Evolutionary conservation across 2,329 filamentous ascomycete species (phyloP).

Genomic region (Geosmithia flava): DNA sequence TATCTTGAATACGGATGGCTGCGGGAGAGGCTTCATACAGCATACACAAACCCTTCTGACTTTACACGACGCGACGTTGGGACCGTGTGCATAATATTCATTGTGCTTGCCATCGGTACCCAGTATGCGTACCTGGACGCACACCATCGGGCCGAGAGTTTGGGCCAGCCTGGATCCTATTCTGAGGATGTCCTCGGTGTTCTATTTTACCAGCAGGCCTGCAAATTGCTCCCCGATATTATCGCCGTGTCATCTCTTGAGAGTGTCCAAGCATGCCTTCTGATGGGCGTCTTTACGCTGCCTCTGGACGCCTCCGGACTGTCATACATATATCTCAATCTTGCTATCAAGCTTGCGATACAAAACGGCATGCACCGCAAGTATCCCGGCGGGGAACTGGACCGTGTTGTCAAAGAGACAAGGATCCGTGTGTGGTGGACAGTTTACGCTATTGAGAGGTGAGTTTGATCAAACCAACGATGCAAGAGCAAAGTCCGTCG

Average conservation of each 20-base stretch:
- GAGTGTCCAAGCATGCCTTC: constrained; percentile 43
- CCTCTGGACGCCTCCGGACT: constrained; percentile 43
- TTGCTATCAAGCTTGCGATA: constrained; percentile 43
- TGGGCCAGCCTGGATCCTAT: constrained; percentile 10
- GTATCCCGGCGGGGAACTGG: constrained; percentile 31
- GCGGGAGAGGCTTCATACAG: constrained; percentile 21
- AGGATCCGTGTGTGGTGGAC: constrained; percentile 47
- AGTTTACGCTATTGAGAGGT: constrained; percentile 43
- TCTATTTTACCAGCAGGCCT: constrained; percentile 43
- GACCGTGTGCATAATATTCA: constrained; percentile 30
- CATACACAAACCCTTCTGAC: constrained; percentile 24
- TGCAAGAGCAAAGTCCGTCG: not conserved
- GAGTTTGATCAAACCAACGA: constrained; percentile 4
- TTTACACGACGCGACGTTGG: constrained; percentile 26
- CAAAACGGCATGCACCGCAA: constrained; percentile 48
- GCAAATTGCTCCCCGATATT: constrained; percentile 40
- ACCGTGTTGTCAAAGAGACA: constrained; percentile 34
- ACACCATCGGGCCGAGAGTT: constrained; percentile 7
- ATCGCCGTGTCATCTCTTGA: constrained; percentile 43
- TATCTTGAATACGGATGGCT: constrained; percentile 32
- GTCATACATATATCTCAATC: constrained; percentile 42
- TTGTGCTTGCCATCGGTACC: constrained; percentile 35
- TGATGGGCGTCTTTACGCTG: constrained; percentile 42
- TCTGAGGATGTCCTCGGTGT: constrained; percentile 41
- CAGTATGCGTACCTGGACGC: constrained; percentile 36